Base-by-base conservation (phyloP, 2,329 filamentous ascomycete species). In the Thelonectria discophora region DNA sequence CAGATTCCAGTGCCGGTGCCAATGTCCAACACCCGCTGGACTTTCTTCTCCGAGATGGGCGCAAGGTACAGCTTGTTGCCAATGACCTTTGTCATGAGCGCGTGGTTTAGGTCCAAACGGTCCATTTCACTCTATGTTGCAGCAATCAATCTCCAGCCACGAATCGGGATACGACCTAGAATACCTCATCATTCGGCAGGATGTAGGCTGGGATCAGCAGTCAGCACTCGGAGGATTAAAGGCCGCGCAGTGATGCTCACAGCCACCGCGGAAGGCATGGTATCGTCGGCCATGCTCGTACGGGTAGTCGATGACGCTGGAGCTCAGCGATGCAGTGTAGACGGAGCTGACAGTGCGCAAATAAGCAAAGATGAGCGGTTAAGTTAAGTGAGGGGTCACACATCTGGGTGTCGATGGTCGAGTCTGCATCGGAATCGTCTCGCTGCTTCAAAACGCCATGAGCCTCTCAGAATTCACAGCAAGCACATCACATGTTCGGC, bases 1-100 rank as follows among this genome's bases (percentile, higher is more conserved):
- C 79, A 81, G 37, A 79, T 77, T 5, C 80, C 80, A 2, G 77
- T 79, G 9, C 80, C 80, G 0, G 78, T 80, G 20, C 79, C 79
- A 11, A 82, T 72, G 53, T 82, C 80, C 2, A 82, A 72, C 9
- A 82, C 74, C 7, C 69, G 69, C 2, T 74, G 73, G 4, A 72
- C 69, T 18, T 70, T 72, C 9, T 69, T 67, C n/a, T 18, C 18
- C 11, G 39, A 43, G 10, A 75, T 61, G 9, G 78, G 68, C 40
- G 75, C 76, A 12, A 64, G 49, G 40, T 58, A 62, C 17, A 58
- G n/a, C 20, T 42, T 50, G 32, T 74, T 70, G 2, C 62, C 64
- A 11, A 74, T 64, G 30, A 60, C 51, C 21, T 67, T 65, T 8
- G 63, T 68, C 20, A 74, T 73, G 11, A 76, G 58, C 20, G 74